Evolutionary conservation across 768 basidiomycete species (phyloP).

Genomic region (Hypsizygus marmoreus): DNA sequence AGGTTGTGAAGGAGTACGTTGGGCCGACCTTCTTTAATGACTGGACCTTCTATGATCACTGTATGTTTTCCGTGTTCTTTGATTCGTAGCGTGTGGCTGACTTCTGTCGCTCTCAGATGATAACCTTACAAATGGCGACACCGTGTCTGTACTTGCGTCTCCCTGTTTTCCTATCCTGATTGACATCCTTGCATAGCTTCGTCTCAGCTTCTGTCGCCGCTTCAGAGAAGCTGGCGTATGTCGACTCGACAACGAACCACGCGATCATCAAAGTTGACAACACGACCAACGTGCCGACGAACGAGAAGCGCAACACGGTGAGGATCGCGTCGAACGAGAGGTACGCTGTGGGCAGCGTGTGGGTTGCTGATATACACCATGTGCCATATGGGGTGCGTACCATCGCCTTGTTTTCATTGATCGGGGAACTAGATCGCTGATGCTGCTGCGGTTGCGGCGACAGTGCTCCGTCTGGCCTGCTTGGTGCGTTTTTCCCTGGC

Average conservation of each 20-base stretch:
- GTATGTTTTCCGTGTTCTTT: constrained; percentile 34
- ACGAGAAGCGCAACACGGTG: constrained; percentile 67
- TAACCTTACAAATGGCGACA: constrained; percentile 71
- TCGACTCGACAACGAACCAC: constrained; percentile 63
- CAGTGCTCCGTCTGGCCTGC: constrained; percentile 77
- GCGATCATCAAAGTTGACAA: constrained; percentile 82
- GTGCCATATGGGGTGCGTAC: constrained; percentile 60
- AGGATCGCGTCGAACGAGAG: constrained; percentile 60
- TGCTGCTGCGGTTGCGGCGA: background rate
- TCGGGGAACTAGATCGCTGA: background rate
- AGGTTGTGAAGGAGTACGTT: constrained; percentile 55
- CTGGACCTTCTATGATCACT: constrained; percentile 65
- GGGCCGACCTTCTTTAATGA: constrained; percentile 67
- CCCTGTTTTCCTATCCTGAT: background rate
- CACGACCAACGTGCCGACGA: constrained; percentile 48
- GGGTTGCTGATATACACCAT: constrained; percentile 66
- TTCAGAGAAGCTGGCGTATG: constrained; percentile 56
- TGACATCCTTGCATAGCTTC: constrained; percentile 37
- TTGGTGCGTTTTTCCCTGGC: constrained; percentile 34
- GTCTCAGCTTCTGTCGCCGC: constrained; percentile 48
- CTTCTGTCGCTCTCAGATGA: constrained; percentile 48
- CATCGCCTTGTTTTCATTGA: background rate
- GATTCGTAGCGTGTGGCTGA: constrained; percentile 3
- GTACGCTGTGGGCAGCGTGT: constrained; percentile 61
- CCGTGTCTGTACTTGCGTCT: constrained; percentile 35